These are phyloP conservation scores for Alternaria viburni DNA, from an alignment of 2,329 filamentous ascomycete species.

Conservation along the genomic window DNA sequence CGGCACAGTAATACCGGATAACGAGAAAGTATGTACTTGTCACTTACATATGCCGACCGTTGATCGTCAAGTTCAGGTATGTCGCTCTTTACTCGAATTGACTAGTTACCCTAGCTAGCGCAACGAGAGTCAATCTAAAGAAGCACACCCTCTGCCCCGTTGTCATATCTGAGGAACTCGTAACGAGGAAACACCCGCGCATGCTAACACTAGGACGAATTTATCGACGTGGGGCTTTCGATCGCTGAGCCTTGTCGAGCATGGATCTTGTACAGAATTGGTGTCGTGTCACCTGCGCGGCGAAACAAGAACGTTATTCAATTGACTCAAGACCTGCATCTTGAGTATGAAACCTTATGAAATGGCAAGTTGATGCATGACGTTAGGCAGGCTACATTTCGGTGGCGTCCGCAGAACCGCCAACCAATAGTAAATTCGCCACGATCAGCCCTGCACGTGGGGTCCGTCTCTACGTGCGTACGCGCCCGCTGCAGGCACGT, in stretches of 20 bases:
- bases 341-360: neutral
- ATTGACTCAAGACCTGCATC: neutral
- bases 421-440: constrained; percentile 1
- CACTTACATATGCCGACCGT: neutral
- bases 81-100: constrained; percentile 1
- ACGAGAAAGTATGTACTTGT: neutral
- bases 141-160: neutral
- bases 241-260: neutral
- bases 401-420: neutral
- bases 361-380: neutral
- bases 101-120: neutral
- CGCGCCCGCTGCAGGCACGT: neutral
- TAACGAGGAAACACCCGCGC: neutral
- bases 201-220: neutral
- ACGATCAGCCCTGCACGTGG: neutral
- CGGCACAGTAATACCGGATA: constrained; percentile 1
- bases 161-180: neutral
- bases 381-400: neutral
- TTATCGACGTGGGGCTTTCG: neutral
- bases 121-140: neutral
- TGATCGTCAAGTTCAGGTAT: neutral
- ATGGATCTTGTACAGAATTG: neutral
- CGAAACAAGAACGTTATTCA: neutral
- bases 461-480: neutral
- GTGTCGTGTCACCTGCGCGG: neutral